Conservation (phyloP, 1,284 basidiomycete genomes). For the Cutaneotrichosporon mucoides region DNA sequence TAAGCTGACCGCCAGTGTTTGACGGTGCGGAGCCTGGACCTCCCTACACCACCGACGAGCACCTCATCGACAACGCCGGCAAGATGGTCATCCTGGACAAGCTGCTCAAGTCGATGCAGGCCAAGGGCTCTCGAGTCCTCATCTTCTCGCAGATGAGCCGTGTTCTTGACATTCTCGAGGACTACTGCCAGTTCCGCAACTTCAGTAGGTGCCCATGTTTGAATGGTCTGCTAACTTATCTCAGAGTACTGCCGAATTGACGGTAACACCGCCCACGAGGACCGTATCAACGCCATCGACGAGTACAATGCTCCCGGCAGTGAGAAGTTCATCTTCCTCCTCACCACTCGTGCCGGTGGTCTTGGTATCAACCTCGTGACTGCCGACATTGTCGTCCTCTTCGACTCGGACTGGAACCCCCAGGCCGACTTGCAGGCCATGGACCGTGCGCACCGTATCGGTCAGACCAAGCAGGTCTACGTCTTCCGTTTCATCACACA, state of each 20-base stretch:
- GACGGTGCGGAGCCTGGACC: slow-evolving; percentile 95
- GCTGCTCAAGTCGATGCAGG: slow-evolving; percentile 80
- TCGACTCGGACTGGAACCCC: slow-evolving; percentile 99
- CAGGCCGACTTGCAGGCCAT: slow-evolving; percentile 98
- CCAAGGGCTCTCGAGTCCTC: slow-evolving; percentile 87
- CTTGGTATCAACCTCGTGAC: slow-evolving; percentile 95
- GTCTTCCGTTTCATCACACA: slow-evolving; percentile 98
- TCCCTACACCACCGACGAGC: slow-evolving; percentile 97
- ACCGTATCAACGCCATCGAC: slow-evolving; percentile 92
- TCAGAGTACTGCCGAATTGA: slow-evolving; percentile 98
- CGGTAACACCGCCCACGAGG: slow-evolving; percentile 91
- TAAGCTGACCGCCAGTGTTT: slow-evolving; percentile 53
- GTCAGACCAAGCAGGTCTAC: slow-evolving; percentile 97
- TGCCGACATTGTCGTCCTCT: slow-evolving; percentile 94
- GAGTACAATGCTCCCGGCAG: slow-evolving; percentile 94
- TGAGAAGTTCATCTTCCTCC: slow-evolving; percentile 94
- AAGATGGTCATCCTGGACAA: slow-evolving; percentile 99
- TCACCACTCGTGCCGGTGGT: slow-evolving; percentile 98
- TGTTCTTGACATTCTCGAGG: slow-evolving; percentile 90
- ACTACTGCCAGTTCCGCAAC: slow-evolving; percentile 89
- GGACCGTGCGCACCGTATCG: slow-evolving; percentile 98
- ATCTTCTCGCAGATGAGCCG: slow-evolving; percentile 99
- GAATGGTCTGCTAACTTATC: slow-evolving; percentile 1
- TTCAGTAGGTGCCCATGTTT: slow-evolving; percentile 62
- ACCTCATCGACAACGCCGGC: slow-evolving; percentile 88